Percentiles rank a stretch among this genome's conserved stretches.
Evolutionary conservation across 2,329 filamentous ascomycete species (phyloP).

Genomic region (Pseudocercospora ulei): DNA sequence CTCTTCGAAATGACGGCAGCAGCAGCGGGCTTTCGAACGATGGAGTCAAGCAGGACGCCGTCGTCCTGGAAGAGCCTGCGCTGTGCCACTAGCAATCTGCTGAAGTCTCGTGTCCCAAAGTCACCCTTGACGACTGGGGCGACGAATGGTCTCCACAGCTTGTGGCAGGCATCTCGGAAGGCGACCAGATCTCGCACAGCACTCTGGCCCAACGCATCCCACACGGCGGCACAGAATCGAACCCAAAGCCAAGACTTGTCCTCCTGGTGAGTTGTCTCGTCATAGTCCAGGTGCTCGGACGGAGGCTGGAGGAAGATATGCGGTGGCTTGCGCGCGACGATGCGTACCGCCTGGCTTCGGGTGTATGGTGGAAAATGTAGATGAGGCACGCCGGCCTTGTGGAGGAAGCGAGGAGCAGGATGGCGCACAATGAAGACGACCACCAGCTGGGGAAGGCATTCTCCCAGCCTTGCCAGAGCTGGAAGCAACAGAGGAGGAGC

Average conservation of each 20-base stretch:
- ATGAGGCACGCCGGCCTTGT: slow-evolving; percentile 60
- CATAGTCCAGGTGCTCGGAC: slow-evolving; percentile 39
- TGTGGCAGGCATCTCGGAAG: slow-evolving; percentile 59
- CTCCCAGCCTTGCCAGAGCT: slow-evolving; percentile 69
- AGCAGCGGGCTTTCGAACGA: slow-evolving; percentile 36
- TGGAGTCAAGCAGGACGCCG: slow-evolving; percentile 55
- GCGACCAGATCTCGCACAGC: slow-evolving; percentile 68
- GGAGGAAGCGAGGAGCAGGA: slow-evolving; percentile 59
- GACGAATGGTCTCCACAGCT: slow-evolving; percentile 78
- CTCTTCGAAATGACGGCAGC: slow-evolving; percentile 15
- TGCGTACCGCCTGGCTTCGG: slow-evolving; percentile 66
- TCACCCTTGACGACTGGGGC: slow-evolving; percentile 66
- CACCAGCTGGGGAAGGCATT: slow-evolving; percentile 66
- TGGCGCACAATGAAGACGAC: slow-evolving; percentile 67
- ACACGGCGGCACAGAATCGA: slow-evolving; percentile 72
- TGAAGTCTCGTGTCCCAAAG: slow-evolving; percentile 68
- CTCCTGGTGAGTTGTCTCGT: slow-evolving; percentile 42
- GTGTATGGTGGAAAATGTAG: slow-evolving; percentile 77
- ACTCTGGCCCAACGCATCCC: slow-evolving; percentile 74
- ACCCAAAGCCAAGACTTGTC: slow-evolving; percentile 63
- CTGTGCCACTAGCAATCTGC: slow-evolving; percentile 64
- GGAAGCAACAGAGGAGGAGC: slow-evolving; percentile 67
- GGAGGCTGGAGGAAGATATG: slow-evolving; percentile 39
- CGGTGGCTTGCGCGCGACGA: slow-evolving; percentile 53
- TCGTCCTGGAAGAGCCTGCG: slow-evolving; percentile 64